These are phyloP conservation scores for Neocallimastix lanati DNA, from an alignment of 192 early-diverging fungal genomes.

Conservation along the genomic window DNA sequence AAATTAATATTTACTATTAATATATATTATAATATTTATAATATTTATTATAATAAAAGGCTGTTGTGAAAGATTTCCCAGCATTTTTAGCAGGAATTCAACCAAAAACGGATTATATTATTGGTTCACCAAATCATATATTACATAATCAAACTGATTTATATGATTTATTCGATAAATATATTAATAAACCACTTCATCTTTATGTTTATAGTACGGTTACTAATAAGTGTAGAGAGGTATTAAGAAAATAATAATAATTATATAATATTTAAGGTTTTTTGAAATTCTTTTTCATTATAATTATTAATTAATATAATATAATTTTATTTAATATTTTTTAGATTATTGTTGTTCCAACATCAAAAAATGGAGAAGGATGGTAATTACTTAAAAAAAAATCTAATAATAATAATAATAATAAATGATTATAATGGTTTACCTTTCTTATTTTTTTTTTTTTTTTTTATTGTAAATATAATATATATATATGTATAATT, in stretches of 20 bases:
- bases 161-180: background rate
- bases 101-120: background rate
- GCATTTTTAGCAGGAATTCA: background rate
- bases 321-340: too few relatives aligned
- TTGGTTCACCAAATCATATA: background rate
- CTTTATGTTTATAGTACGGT: background rate
- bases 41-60: background rate
- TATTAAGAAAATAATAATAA: too few relatives aligned
- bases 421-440: too few relatives aligned
- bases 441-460: too few relatives aligned
- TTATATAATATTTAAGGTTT: too few relatives aligned
- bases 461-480: too few relatives aligned
- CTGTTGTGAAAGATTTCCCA: background rate
- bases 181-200: background rate
- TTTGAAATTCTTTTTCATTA: too few relatives aligned
- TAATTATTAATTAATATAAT: too few relatives aligned
- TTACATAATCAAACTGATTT: background rate
- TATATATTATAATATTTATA: too few relatives aligned
- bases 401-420: too few relatives aligned
- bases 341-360: background rate
- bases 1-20: too few relatives aligned
- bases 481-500: too few relatives aligned
- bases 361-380: background rate
- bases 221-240: background rate
- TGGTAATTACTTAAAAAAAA: background rate